Conservation (phyloP, 495 filamentous ascomycete species). For the Neurospora hispaniola region DNA sequence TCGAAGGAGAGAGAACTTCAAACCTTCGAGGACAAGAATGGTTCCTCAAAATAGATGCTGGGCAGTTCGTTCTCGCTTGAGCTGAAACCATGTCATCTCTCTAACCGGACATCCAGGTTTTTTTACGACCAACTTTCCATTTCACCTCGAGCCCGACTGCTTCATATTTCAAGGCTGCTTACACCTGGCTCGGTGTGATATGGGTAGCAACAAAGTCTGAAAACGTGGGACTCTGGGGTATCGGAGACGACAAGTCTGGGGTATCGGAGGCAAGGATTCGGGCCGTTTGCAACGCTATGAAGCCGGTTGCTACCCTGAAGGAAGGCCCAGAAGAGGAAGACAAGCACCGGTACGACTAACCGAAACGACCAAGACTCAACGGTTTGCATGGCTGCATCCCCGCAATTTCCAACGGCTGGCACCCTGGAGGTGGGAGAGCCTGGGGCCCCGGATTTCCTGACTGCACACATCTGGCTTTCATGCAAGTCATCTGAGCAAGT, state of each 20-base stretch:
- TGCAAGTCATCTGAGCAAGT: not conserved
- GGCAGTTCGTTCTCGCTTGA: not conserved
- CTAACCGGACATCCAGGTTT: not conserved
- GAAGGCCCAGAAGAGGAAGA: not conserved
- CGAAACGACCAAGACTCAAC: not conserved
- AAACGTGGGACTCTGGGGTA: not conserved
- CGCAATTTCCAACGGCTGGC: not conserved
- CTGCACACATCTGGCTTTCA: not conserved
- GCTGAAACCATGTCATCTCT: not conserved
- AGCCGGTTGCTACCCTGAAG: not conserved
- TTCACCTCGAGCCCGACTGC: not conserved
- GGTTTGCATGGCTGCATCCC: constrained; percentile 1
- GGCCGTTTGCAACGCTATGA: not conserved
- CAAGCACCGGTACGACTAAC: constrained; percentile 5
- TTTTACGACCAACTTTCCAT: not conserved
- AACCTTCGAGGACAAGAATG: not conserved
- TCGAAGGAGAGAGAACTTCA: not conserved
- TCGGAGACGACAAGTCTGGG: not conserved
- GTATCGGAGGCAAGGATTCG: not conserved
- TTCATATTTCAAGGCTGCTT: not conserved
- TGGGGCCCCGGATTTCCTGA: not conserved
- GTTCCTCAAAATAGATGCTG: not conserved
- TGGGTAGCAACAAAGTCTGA: not conserved
- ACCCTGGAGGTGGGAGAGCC: not conserved
- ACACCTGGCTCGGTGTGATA: not conserved